Evolutionary conservation across 2,329 filamentous ascomycete genomes (phyloP), one percentile per base, ranked within the genome.

Genomic region (Apiospora koreana): DNA sequence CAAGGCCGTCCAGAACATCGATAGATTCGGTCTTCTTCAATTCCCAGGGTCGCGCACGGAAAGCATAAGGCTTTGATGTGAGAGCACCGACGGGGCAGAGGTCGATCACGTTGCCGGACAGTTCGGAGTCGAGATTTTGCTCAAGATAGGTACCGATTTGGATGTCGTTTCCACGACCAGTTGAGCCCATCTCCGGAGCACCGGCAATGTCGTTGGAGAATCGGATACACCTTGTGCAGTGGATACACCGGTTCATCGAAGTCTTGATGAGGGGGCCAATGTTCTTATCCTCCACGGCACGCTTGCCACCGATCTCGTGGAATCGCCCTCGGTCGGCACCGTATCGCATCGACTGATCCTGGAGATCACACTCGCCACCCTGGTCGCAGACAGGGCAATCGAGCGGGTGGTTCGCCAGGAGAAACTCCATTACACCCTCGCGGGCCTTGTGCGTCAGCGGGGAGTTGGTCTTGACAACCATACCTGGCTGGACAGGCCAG

Each of bases 271-370:
- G 84, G 69, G 96, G 96, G 45, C 96, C 96, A 79, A 99, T 98
- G 83, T 99, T 98, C 89, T 99, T 99, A 84, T 99, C 96, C 86
- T 99, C 96, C 48, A 98, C 95, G 35, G 94, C 96, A 86, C 96
- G 93, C 89, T 99, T 99, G 84, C 96, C 96, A 69, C 89, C 91
- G 79, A 97, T 84, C 84, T 99, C 96, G 85, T 99, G 96, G 86
- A 99, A 99, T 77, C 96, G 93, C 73, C 96, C 96, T 80, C 96
- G 90, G 84, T 99, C 96, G 74, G 92, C 93, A 79, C 96, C 96
- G 81, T 99, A 99, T 83, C 96, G 90, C 95, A 99, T 98, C 69
- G 95, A 98, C 87, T 99, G 96, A 82, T 99, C 96, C 85, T 99
- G 96, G 72, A 99, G 90, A 87, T 99, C 96, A 84, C 96, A 99